Conservation (phyloP, 768 basidiomycete genomes). For the Amyloporia xantha region DNA sequence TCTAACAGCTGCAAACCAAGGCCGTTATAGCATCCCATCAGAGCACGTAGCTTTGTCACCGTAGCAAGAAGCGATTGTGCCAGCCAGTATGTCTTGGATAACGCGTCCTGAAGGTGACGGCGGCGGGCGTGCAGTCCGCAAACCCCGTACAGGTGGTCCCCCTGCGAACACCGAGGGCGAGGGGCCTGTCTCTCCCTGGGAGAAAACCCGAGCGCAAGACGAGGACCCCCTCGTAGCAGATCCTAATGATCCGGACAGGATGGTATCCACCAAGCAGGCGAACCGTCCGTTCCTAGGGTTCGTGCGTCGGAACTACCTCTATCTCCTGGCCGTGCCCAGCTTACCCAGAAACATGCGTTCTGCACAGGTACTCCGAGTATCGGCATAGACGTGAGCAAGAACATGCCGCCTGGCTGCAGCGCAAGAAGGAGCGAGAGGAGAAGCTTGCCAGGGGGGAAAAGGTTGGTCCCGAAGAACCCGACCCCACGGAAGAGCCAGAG, state of each 20-base stretch:
- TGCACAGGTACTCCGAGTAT: constrained; percentile 58
- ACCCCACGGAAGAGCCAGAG: constrained; percentile 65
- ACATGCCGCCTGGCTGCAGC: constrained; percentile 60
- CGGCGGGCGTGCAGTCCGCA: constrained; percentile 10
- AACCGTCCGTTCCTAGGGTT: constrained; percentile 84
- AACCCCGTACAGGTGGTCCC: background rate
- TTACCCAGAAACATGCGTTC: constrained; percentile 1
- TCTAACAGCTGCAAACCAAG: no score
- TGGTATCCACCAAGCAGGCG: constrained; percentile 76
- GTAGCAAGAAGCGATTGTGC: no score
- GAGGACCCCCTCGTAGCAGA: constrained; percentile 51
- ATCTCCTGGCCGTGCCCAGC: background rate
- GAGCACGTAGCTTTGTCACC: no score
- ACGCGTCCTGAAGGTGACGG: constrained; percentile 33
- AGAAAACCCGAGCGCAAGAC: constrained; percentile 24
- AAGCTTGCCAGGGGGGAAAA: constrained; percentile 70
- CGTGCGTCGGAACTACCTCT: constrained; percentile 26
- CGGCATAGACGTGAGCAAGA: constrained; percentile 51
- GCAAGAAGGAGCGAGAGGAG: constrained; percentile 64
- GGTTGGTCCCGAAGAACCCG: constrained; percentile 65
- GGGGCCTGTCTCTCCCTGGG: constrained; percentile 20
- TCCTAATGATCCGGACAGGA: constrained; percentile 56
- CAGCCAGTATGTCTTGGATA: constrained; percentile 79
- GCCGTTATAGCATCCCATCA: no score
- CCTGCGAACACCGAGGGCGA: background rate